Base-by-base conservation (phyloP, 2,329 filamentous ascomycete genomes). In the Sclerotinia trifoliorum region DNA sequence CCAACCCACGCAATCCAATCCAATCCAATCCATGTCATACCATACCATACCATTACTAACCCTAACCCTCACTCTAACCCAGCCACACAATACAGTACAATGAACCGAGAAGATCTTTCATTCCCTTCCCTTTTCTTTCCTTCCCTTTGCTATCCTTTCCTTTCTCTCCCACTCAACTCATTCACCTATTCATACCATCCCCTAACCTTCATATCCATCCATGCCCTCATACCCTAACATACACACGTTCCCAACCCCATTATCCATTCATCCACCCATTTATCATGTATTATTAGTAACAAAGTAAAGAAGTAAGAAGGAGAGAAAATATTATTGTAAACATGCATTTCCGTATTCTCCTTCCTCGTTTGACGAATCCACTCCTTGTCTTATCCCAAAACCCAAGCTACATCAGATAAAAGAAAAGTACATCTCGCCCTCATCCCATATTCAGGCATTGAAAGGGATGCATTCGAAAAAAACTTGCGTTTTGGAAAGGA, bases 271-370 rank as follows among this genome's bases (percentile, higher is more conserved):
- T 2, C 52, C 52, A 52, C 26, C 61, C 32, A 54, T 64, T 10
- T 32, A 10, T 65, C 64, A 49, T 66, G 26, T 51, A 66, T 66
- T 66, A 66, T 66, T 51, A 66, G 15, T 19, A 66, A 60, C 64
- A 35, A 35, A 8, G 8, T 35, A 35, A 35, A 35, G 7, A 35
- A 32, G 8, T 6, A n/a, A 56, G 29, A 13, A 39, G 35, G 10
- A 13, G n/a, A 5, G 13, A 49, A 60, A 39, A 13, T 57, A 24
- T 21, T 39, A 49, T 24, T 46, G 21, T 65, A 65, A 56, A 21
- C 15, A 39, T 24, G 19, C 13, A 44, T 26, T 19, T 21, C 24
- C 35, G 26, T 26, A 29, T 46, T 32, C 26, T 35, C 11, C 26
- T 6, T n/a, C 44, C 44, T 21, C 7, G 42, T 64, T 64, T 52